Conservation (phyloP, 768 basidiomycete genomes). For the Suillus subaureus region DNA sequence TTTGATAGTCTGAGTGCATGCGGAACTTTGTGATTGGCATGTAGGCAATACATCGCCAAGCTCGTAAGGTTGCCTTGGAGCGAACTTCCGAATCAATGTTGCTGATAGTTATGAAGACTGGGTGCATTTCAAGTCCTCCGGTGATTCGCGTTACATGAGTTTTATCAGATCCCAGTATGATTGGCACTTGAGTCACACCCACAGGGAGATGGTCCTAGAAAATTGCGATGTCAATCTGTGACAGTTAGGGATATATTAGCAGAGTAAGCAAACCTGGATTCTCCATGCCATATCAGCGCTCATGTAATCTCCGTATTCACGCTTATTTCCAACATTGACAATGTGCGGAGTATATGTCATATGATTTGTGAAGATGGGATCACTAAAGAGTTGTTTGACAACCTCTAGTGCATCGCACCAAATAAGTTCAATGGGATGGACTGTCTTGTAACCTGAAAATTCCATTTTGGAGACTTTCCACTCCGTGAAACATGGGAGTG, state of each 20-base stretch:
- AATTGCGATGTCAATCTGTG: not conserved
- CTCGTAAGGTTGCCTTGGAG: not conserved
- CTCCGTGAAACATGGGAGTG: conserved; percentile 20
- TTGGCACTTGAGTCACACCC: conserved; percentile 31
- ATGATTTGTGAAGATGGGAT: conserved; percentile 24
- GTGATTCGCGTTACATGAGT: conserved; percentile 33
- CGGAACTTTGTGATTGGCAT: conserved; percentile 33
- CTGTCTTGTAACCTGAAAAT: conserved; percentile 15
- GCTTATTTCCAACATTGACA: not conserved
- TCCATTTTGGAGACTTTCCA: conserved; percentile 21
- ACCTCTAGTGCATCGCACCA: conserved; percentile 30
- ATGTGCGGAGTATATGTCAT: conserved; percentile 23
- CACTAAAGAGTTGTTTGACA: conserved; percentile 22
- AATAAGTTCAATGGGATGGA: conserved; percentile 19
- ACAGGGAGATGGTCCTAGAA: conserved; percentile 28
- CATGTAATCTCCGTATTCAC: conserved; percentile 28
- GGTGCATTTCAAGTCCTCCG: conserved; percentile 32
- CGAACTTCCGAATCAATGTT: conserved; percentile 32
- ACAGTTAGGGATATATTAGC: conserved; percentile 29
- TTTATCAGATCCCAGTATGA: conserved; percentile 35
- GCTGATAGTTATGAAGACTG: conserved; percentile 14
- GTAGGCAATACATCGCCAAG: conserved; percentile 22
- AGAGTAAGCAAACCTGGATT: conserved; percentile 21
- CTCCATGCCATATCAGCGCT: conserved; percentile 20
- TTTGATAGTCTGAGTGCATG: conserved; percentile 19